Percentiles rank a stretch among this genome's conserved stretches.
These are phyloP conservation scores for Farysia itapuensis DNA, from an alignment of 1,284 basidiomycete genomes.

Conservation along the genomic window DNA sequence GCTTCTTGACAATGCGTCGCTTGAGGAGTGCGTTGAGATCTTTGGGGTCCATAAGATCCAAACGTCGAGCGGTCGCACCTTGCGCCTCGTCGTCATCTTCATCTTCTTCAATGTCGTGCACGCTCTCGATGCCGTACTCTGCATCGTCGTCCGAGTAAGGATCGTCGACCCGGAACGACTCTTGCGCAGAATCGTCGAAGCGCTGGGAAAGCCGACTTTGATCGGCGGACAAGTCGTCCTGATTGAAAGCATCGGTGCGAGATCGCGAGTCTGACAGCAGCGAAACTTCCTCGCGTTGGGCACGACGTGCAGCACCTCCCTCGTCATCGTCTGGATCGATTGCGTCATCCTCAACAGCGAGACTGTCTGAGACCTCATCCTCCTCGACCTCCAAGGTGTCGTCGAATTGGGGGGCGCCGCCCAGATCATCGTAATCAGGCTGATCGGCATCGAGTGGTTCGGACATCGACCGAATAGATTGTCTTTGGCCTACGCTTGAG, in stretches of 20 bases:
- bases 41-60: conserved; percentile 26
- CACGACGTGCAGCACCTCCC: conserved; percentile 10
- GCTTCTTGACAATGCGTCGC: conserved; percentile 30
- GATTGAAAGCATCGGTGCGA: background rate
- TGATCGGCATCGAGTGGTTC: conserved; percentile 26
- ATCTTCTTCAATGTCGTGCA: conserved; percentile 1
- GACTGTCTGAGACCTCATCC: conserved; percentile 21
- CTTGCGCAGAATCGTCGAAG: background rate
- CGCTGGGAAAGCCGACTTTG: conserved; percentile 9
- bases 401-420: conserved; percentile 4
- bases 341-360: conserved; percentile 10
- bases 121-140: conserved; percentile 11
- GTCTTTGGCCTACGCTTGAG: conserved; percentile 2
- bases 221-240: conserved; percentile 1
- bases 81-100: conserved; percentile 12
- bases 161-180: conserved; percentile 22
- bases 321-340: conserved; percentile 12
- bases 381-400: conserved; percentile 9
- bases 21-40: conserved; percentile 37
- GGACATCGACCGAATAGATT: conserved; percentile 14
- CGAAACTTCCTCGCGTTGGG: conserved; percentile 4
- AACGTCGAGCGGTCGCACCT: conserved; percentile 2
- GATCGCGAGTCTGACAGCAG: conserved; percentile 2
- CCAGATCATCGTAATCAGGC: conserved; percentile 17
- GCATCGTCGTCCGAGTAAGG: conserved; percentile 22